phyloP scores from a whole-genome alignment of 2,329 filamentous ascomycete species.

The Calonectria pseudoreteaudii region DNA sequence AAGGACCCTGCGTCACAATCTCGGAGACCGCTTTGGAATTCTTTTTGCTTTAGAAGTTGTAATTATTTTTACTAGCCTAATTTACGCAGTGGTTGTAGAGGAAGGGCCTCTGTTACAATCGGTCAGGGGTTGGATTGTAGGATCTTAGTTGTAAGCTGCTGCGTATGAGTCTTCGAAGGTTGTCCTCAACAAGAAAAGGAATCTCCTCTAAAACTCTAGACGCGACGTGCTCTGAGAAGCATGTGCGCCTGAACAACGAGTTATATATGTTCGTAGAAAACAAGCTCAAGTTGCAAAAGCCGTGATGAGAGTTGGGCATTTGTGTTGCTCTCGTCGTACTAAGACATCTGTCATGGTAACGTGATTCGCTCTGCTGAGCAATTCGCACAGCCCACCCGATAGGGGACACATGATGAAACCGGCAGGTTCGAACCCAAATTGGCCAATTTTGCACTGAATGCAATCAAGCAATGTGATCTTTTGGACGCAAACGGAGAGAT shows the following conservation, averaged over 20 bases:
- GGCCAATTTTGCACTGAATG: neutral
- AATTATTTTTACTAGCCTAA: too few species aligned
- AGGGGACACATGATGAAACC: neutral
- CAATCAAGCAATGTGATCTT: neutral
- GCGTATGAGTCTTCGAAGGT: neutral
- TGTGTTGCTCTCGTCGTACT: neutral
- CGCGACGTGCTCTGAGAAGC: neutral
- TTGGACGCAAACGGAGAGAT: neutral
- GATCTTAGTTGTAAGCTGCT: too few species aligned
- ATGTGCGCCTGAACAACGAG: neutral
- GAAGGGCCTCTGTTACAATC: too few species aligned
- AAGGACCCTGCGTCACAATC: too few species aligned
- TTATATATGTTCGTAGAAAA: neutral
- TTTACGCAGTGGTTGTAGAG: too few species aligned
- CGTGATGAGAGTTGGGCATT: neutral
- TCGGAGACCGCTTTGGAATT: too few species aligned
- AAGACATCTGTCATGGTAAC: neutral
- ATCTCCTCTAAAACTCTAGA: neutral
- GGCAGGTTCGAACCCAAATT: neutral
- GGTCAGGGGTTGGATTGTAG: too few species aligned
- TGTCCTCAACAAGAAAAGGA: neutral
- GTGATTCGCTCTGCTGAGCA: neutral
- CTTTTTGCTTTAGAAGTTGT: too few species aligned
- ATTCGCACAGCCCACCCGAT: neutral
- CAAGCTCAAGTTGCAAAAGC: too few species aligned